Base-by-base conservation (phyloP, 2,329 filamentous ascomycete species). In the Neofusicoccum cordaticola region DNA sequence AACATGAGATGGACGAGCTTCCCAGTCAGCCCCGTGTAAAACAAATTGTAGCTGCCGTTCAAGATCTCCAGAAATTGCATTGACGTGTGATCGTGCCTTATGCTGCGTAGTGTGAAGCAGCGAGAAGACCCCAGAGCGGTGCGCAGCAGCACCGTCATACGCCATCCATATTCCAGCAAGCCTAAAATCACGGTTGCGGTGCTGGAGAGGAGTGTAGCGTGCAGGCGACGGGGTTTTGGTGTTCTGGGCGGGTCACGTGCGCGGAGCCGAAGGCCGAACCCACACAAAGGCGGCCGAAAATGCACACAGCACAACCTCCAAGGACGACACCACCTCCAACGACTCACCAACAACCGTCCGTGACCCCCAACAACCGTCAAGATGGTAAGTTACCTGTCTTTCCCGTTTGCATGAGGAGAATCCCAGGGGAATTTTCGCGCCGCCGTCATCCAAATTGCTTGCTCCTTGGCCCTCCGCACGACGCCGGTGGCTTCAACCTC, bases 291-390 rank as follows among this genome's bases (percentile, higher is more conserved):
- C 52, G 17, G 44, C 34, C 62, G 70, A 69, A 72, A 72, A 71
- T 70, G 67, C 45, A 58, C 19, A 39, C 62, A 61, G 58, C 56
- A 52, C 65, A 64, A 65, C 66, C 71, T 71, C 67, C 71, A 74
- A 68, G 73, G 74, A 67, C 70, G 62, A 64, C 62, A 64, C 63
- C 62, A 60, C 27, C 52, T 44, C 63, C 52, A 64, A 58, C 63
- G 63, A 64, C 63, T 60, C 71, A 71, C 73, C 73, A 71, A 71
- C 71, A 69, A 70, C 69, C 72, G 71, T 72, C 71, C 71, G 63
- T 66, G 69, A 74, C 71, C 73, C 71, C 71, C 71, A 72, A 75
- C 45, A 74, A 74, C 73, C 73, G 74, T 74, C 75, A 78, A 74
- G 71, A 78, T 78, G 75, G 75, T 78, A 70, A 77, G 75, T 73